These are phyloP conservation scores for Crataegus laevigata DNA, from an alignment of 306 rosid species.

Conservation along the genomic window DNA sequence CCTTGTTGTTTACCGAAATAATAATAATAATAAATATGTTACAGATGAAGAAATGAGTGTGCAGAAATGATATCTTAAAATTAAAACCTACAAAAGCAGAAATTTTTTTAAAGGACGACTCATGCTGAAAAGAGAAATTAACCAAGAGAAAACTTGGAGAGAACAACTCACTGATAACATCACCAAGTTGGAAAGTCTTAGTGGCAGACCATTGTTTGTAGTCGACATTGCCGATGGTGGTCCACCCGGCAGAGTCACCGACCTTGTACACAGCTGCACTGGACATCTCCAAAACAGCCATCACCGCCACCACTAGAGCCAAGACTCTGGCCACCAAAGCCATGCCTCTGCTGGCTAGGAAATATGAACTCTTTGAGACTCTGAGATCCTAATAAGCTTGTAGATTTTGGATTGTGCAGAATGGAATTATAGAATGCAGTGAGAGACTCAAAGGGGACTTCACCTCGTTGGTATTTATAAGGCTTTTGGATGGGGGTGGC, in stretches of 20 bases:
- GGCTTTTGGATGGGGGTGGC: slow-evolving; percentile 22
- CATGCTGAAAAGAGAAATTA: background rate
- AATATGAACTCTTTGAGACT: background rate
- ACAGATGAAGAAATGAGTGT: no score
- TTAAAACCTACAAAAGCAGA: no score
- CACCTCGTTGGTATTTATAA: slow-evolving; percentile 24
- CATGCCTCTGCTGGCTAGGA: slow-evolving; percentile 25
- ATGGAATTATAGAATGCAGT: background rate
- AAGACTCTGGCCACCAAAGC: slow-evolving; percentile 28
- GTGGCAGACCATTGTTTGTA: slow-evolving; percentile 73
- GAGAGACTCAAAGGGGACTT: background rate
- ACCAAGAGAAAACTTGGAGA: background rate
- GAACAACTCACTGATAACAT: slow-evolving; percentile 58
- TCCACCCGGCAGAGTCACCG: slow-evolving; percentile 90
- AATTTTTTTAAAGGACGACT: background rate
- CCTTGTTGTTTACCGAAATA: no score
- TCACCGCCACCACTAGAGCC: slow-evolving; percentile 22
- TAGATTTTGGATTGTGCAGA: background rate
- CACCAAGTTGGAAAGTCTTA: slow-evolving; percentile 63
- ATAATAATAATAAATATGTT: no score
- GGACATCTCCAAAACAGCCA: slow-evolving; percentile 26
- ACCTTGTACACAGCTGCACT: slow-evolving; percentile 59
- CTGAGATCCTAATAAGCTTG: background rate
- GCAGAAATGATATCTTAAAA: no score
- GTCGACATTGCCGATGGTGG: slow-evolving; percentile 48